Conservation (phyloP, 2,329 filamentous ascomycete species). For the Didymella sp. region DNA sequence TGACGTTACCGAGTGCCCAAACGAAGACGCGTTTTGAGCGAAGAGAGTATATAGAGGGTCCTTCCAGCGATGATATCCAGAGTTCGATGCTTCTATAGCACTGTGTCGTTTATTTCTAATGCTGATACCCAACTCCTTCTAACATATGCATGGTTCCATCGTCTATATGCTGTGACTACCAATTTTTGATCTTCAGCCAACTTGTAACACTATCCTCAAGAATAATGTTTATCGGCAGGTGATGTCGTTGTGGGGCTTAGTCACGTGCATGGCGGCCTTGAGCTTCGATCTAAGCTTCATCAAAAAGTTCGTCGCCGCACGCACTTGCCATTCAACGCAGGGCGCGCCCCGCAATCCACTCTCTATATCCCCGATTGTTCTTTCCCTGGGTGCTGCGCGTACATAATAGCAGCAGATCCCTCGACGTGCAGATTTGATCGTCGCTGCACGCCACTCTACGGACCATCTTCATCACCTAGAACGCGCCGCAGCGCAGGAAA, state of each 20-base stretch:
- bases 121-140: constrained; percentile 12
- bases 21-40: constrained; percentile 73
- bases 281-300: constrained; percentile 14
- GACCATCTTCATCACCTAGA: background rate
- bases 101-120: constrained; percentile 12
- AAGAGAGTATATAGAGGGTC: background rate
- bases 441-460: constrained; percentile 3
- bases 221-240: too few species aligned
- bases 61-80: constrained; percentile 18
- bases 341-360: constrained; percentile 33
- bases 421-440: constrained; percentile 15
- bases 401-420: constrained; percentile 13
- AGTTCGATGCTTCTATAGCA: constrained; percentile 1
- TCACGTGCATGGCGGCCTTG: constrained; percentile 12
- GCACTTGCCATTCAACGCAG: constrained; percentile 29
- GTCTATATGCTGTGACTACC: background rate
- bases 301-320: constrained; percentile 26
- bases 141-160: background rate
- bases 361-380: constrained; percentile 20
- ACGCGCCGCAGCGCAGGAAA: constrained; percentile 33
- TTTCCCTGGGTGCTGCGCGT: constrained; percentile 18
- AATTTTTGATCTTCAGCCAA: too few species aligned
- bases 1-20: constrained; percentile 92
- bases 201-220: too few species aligned
- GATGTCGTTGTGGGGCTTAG: background rate